phyloP scores from a whole-genome alignment of 2,329 filamentous ascomycete species.

The Thelonectria olida region DNA sequence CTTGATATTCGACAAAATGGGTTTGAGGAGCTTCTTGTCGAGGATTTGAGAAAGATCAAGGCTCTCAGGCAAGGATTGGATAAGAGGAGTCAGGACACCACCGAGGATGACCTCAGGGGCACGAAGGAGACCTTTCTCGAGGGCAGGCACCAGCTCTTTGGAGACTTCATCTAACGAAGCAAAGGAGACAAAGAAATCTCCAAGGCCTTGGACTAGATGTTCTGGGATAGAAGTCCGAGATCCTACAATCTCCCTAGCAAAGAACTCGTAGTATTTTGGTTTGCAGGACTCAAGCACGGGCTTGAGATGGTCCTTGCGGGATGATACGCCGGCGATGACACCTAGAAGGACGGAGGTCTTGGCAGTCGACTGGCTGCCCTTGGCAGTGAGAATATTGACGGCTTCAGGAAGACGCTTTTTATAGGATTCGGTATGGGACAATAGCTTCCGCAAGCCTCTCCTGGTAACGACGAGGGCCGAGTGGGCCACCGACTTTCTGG shows the following conservation, averaged over 20 bases:
- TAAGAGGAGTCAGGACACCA: conserved; percentile 78
- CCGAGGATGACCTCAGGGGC: conserved; percentile 90
- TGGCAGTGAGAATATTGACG: conserved; percentile 74
- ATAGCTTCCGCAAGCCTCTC: conserved; percentile 79
- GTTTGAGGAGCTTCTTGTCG: conserved; percentile 79
- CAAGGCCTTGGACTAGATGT: conserved; percentile 77
- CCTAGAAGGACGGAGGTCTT: conserved; percentile 84
- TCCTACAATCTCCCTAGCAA: conserved; percentile 83
- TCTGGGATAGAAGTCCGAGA: conserved; percentile 76
- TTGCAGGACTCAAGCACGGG: conserved; percentile 71
- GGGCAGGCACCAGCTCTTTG: conserved; percentile 77
- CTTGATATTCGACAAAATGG: conserved; percentile 88
- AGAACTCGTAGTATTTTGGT: conserved; percentile 81
- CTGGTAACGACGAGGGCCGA: conserved; percentile 82
- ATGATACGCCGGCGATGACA: conserved; percentile 86
- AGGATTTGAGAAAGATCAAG: conserved; percentile 84
- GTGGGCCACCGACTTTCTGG: conserved; percentile 71
- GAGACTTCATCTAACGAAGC: conserved; percentile 77
- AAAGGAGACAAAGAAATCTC: conserved; percentile 85
- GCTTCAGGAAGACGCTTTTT: conserved; percentile 70
- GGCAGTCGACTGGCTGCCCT: conserved; percentile 69
- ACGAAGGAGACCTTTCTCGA: conserved; percentile 89
- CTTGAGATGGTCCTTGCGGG: conserved; percentile 72
- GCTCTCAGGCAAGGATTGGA: conserved; percentile 72
- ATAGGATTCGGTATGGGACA: conserved; percentile 65